A percentile compares a stretch with the other conserved stretches of the same genome.
phyloP scores from a whole-genome alignment of 2,329 filamentous ascomycete species.

The Bipolaris bicolor region DNA sequence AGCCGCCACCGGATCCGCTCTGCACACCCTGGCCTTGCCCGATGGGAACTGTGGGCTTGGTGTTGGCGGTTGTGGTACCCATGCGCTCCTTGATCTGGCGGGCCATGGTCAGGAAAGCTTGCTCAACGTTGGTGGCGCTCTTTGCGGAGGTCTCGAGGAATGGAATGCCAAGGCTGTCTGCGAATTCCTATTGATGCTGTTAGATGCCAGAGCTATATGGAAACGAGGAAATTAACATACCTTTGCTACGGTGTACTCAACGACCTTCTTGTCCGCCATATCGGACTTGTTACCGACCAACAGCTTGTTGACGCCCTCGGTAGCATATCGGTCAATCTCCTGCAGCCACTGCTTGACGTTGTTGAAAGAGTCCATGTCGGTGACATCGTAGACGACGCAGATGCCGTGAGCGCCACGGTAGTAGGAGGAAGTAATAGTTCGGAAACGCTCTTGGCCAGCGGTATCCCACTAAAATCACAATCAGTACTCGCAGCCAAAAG shows the following conservation, averaged over 20 bases:
- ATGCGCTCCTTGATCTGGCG: conserved; percentile 99
- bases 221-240: conserved; percentile 59
- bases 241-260: conserved; percentile 99
- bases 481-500: conserved; percentile 19
- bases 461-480: conserved; percentile 83
- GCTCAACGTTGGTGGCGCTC: conserved; percentile 99
- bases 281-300: conserved; percentile 99
- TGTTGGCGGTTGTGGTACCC: conserved; percentile 96
- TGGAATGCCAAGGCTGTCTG: conserved; percentile 96
- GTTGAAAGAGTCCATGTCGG: conserved; percentile 99
- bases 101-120: conserved; percentile 99
- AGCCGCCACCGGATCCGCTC: conserved; percentile 81
- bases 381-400: conserved; percentile 99
- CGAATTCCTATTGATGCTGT: conserved; percentile 76
- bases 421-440: conserved; percentile 99
- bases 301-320: conserved; percentile 99
- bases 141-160: conserved; percentile 99
- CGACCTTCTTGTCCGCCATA: conserved; percentile 99
- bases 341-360: conserved; percentile 99
- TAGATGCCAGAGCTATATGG: conserved; percentile 13
- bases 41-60: conserved; percentile 97
- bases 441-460: conserved; percentile 98
- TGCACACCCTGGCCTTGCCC: conserved; percentile 94
- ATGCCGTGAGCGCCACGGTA: conserved; percentile 99
- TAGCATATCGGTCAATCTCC: conserved; percentile 98